Percentiles rank a stretch among this genome's conserved stretches.
Evolutionary conservation across 768 basidiomycete genomes (phyloP).

Genomic region (Boletus reticuloceps): DNA sequence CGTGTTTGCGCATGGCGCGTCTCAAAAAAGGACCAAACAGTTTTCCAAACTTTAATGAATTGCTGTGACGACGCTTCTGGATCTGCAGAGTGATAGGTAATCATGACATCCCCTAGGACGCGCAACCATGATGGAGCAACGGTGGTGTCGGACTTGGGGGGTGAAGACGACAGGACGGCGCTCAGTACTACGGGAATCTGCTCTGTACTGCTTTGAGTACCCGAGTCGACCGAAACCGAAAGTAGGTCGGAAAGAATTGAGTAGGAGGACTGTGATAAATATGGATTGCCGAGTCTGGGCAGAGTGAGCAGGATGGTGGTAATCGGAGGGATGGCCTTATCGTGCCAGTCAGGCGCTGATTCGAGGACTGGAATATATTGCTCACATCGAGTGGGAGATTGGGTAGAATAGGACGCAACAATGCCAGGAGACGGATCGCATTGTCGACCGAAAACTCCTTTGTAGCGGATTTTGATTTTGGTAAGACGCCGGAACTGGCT

Average conservation of each 20-base stretch:
- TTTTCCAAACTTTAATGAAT: slow-evolving; percentile 67
- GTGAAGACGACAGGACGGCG: slow-evolving; percentile 66
- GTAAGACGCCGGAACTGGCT: slow-evolving; percentile 57
- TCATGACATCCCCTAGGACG: slow-evolving; percentile 70
- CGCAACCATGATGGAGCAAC: slow-evolving; percentile 77
- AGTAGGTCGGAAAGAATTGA: slow-evolving; percentile 84
- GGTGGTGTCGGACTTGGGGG: slow-evolving; percentile 63
- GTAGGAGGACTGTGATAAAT: slow-evolving; percentile 86
- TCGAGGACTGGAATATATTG: slow-evolving; percentile 15
- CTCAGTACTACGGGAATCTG: slow-evolving; percentile 62
- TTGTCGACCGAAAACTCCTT: slow-evolving; percentile 64
- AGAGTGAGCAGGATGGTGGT: slow-evolving; percentile 72
- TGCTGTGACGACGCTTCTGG: slow-evolving; percentile 50
- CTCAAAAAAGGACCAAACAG: slow-evolving; percentile 75
- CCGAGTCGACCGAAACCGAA: slow-evolving; percentile 48
- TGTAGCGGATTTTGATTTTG: slow-evolving; percentile 53
- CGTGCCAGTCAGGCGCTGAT: slow-evolving; percentile 10
- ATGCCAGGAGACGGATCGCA: slow-evolving; percentile 75
- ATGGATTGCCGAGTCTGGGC: slow-evolving; percentile 84
- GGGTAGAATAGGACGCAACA: slow-evolving; percentile 60
- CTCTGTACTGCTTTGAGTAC: slow-evolving; percentile 45
- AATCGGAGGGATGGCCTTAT: slow-evolving; percentile 68
- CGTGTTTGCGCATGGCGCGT: slow-evolving; percentile 59
- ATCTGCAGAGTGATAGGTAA: slow-evolving; percentile 56
- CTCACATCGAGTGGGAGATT: slow-evolving; percentile 70